These are phyloP conservation scores for Kazachstania sp. DNA, from an alignment of 1,139 yeast genomes.

Conservation along the genomic window DNA sequence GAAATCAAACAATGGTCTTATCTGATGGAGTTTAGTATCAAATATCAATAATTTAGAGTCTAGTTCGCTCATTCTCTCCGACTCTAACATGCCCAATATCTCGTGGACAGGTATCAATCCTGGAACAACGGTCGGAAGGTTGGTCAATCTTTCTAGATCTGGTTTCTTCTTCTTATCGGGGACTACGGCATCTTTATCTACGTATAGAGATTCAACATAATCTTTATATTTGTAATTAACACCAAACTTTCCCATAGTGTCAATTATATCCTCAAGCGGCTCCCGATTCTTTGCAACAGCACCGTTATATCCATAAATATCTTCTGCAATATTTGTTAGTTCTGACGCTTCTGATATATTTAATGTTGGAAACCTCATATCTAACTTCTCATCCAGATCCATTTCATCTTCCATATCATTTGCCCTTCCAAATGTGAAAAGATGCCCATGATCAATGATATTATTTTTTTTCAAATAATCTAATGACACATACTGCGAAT, in stretches of 20 bases:
- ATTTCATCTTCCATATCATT: background rate
- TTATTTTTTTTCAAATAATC: conserved; percentile 30
- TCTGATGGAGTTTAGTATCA: conserved; percentile 16
- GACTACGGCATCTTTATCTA: background rate
- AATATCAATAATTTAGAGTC: conserved; percentile 20
- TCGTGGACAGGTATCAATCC: conserved; percentile 46
- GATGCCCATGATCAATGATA: conserved; percentile 35
- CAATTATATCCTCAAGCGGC: conserved; percentile 12
- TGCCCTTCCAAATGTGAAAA: conserved; percentile 33
- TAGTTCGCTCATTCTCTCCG: conserved; percentile 17
- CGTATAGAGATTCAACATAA: background rate
- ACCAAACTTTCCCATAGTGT: conserved; percentile 21
- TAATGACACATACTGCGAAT: conserved; percentile 40
- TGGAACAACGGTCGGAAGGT: conserved; percentile 42
- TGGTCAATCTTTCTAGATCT: background rate
- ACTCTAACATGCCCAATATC: conserved; percentile 29
- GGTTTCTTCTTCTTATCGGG: background rate
- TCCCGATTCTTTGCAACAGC: background rate
- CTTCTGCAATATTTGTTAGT: conserved; percentile 28
- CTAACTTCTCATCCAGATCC: conserved; percentile 14
- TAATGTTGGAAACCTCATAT: background rate
- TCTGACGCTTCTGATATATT: background rate
- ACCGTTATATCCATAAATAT: conserved; percentile 32
- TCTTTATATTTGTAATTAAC: conserved; percentile 16
- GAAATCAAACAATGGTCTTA: conserved; percentile 19